Percentiles rank a stretch among this genome's conserved stretches.
Conservation (phyloP, 2,329 filamentous ascomycete genomes). For the Tolypocladium pustulatum region DNA sequence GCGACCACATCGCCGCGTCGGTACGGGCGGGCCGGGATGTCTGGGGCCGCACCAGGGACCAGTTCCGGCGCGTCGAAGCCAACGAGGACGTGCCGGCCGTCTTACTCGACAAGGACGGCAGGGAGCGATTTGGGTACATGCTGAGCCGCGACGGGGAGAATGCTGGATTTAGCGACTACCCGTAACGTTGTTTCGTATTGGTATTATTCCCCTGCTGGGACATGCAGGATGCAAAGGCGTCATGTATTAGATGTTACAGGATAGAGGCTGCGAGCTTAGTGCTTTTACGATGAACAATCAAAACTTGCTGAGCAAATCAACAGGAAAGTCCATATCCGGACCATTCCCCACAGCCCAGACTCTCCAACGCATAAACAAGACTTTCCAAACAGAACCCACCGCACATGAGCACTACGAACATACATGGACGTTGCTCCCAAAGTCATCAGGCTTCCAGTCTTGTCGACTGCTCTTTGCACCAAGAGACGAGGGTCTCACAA, state of each 20-base stretch:
- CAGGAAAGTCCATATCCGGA: not conserved
- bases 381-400: too few species aligned
- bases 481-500: too few species aligned
- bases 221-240: not conserved
- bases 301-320: not conserved
- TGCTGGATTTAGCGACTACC: slow-evolving; percentile 39
- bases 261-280: not conserved
- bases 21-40: slow-evolving; percentile 45
- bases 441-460: too few species aligned
- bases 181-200: slow-evolving; percentile 4
- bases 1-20: slow-evolving; percentile 35
- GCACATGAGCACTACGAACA: too few species aligned
- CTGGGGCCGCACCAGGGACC: slow-evolving; percentile 38
- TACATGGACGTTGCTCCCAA: too few species aligned
- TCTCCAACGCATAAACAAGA: too few species aligned
- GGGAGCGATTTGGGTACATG: slow-evolving; percentile 32
- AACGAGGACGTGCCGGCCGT: slow-evolving; percentile 44
- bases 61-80: slow-evolving; percentile 35
- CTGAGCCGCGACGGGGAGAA: slow-evolving; percentile 31
- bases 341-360: too few species aligned
- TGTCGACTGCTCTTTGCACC: too few species aligned
- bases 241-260: not conserved
- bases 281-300: not conserved
- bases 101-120: slow-evolving; percentile 21
- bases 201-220: not conserved